phyloP scores from a whole-genome alignment of 805 yeast species.

The Teunomyces funiuensis region DNA sequence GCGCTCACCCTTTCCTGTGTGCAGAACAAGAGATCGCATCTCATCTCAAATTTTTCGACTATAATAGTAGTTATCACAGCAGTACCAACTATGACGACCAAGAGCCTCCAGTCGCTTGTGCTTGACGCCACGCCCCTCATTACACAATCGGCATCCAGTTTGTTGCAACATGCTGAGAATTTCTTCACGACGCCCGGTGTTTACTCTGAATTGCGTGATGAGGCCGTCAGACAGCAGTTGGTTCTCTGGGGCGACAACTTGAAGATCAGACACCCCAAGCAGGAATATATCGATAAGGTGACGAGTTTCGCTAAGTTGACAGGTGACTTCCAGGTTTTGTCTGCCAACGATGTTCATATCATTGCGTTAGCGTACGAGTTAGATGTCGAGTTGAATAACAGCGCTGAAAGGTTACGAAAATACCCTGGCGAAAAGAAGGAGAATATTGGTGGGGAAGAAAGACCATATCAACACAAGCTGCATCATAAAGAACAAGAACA shows the following conservation, averaged over 20 bases:
- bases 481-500: constrained; percentile 15
- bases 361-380: constrained; percentile 89
- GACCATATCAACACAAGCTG: constrained; percentile 2
- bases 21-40: constrained; percentile 5
- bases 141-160: constrained; percentile 73
- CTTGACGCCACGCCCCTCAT: constrained; percentile 96
- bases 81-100: constrained; percentile 22
- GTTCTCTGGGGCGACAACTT: constrained; percentile 77
- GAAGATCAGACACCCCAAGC: constrained; percentile 73
- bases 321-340: constrained; percentile 87
- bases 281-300: constrained; percentile 62
- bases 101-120: constrained; percentile 54
- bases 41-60: constrained; percentile 9
- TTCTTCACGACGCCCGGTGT: constrained; percentile 94
- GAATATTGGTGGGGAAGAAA: constrained; percentile 12
- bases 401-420: constrained; percentile 68
- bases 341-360: constrained; percentile 89
- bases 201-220: constrained; percentile 81
- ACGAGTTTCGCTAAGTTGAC: constrained; percentile 77
- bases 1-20: background rate
- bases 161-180: constrained; percentile 66
- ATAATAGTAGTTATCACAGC: background rate
- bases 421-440: constrained; percentile 63
- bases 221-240: constrained; percentile 74
- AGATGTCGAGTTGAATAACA: constrained; percentile 67